phyloP scores from a whole-genome alignment of 805 yeast species.

The Ogataea chonburiensis region DNA sequence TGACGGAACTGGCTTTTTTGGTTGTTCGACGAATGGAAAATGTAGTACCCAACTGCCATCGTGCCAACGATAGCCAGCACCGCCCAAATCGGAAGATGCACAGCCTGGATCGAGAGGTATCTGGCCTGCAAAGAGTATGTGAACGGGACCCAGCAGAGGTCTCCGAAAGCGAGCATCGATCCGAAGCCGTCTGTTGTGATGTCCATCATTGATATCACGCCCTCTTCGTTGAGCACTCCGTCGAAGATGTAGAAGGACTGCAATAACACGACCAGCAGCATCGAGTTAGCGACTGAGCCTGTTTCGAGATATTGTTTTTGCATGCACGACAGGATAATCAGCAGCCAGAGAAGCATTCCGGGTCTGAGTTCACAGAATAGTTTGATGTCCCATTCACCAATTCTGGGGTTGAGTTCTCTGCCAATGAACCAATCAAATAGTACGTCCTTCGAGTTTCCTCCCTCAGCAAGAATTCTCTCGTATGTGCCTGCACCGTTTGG shows the following conservation, averaged over 20 bases:
- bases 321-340: conserved; percentile 72
- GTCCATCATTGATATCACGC: conserved; percentile 91
- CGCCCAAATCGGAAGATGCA: conserved; percentile 48
- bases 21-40: conserved; percentile 80
- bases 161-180: conserved; percentile 94
- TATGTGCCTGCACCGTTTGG: conserved; percentile 53
- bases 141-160: conserved; percentile 89
- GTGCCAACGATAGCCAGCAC: conserved; percentile 43
- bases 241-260: conserved; percentile 86
- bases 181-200: conserved; percentile 97
- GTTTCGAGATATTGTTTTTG: conserved; percentile 71
- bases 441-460: conserved; percentile 77
- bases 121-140: conserved; percentile 85
- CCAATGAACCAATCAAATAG: conserved; percentile 97
- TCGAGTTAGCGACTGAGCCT: conserved; percentile 67
- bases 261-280: conserved; percentile 62
- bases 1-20: conserved; percentile 83
- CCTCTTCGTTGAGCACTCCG: conserved; percentile 89
- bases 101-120: conserved; percentile 64
- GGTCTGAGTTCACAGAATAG: conserved; percentile 93
- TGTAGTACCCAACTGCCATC: conserved; percentile 61
- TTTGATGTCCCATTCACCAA: conserved; percentile 84
- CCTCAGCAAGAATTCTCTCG: conserved; percentile 75
- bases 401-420: conserved; percentile 89
- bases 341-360: conserved; percentile 83